Percentiles rank a stretch among this genome's conserved stretches.
Conservation (phyloP, 2,329 filamentous ascomycete species). For the Hyphodiscus sp. region DNA sequence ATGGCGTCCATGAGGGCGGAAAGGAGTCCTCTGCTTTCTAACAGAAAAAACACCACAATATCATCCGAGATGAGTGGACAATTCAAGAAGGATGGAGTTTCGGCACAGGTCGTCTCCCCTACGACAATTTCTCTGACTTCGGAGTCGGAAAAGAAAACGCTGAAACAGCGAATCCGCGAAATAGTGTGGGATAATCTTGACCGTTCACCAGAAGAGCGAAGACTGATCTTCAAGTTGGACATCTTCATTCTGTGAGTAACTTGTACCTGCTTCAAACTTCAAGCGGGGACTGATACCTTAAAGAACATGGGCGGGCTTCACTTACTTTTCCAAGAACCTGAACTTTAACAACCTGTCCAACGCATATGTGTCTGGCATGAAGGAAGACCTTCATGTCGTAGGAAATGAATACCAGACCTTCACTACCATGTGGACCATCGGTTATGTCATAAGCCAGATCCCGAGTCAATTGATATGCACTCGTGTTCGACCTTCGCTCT, state of each 20-base stretch:
- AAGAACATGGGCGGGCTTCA: slow-evolving; percentile 25
- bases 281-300: neutral
- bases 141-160: slow-evolving; percentile 7
- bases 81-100: slow-evolving; percentile 1
- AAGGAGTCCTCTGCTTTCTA: too few species aligned
- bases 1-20: too few species aligned
- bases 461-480: slow-evolving; percentile 42
- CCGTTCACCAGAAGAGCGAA: slow-evolving; percentile 43
- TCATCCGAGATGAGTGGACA: slow-evolving; percentile 4
- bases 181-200: slow-evolving; percentile 40
- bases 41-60: neutral
- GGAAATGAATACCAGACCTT: slow-evolving; percentile 37
- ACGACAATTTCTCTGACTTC: neutral
- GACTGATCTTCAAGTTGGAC: slow-evolving; percentile 49
- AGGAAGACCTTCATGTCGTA: slow-evolving; percentile 39
- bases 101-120: neutral
- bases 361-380: slow-evolving; percentile 38
- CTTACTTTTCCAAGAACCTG: slow-evolving; percentile 25
- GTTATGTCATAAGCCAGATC: slow-evolving; percentile 46
- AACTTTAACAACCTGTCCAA: slow-evolving; percentile 26
- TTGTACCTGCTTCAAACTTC: slow-evolving; percentile 4
- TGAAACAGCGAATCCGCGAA: slow-evolving; percentile 16
- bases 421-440: slow-evolving; percentile 40
- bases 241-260: slow-evolving; percentile 40
- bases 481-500: slow-evolving; percentile 50